A percentile compares a stretch with the other conserved stretches of the same genome.
phyloP scores from a whole-genome alignment of 2,329 filamentous ascomycete species.

The Alternaria ethzedia region DNA sequence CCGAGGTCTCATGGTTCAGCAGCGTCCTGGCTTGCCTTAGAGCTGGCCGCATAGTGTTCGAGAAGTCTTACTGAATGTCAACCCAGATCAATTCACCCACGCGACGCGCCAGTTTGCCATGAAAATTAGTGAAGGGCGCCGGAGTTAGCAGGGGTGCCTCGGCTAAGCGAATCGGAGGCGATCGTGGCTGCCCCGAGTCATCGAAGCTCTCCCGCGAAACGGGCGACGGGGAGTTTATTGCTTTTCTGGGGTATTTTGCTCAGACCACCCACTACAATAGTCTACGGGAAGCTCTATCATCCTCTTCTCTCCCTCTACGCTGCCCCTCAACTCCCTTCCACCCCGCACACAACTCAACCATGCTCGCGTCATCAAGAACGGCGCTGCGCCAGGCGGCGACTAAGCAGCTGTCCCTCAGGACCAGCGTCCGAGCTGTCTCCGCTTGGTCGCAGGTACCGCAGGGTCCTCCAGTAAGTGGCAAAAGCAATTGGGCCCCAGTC shows the following conservation, averaged over 20 bases:
- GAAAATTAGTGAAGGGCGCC: slow-evolving; percentile 27
- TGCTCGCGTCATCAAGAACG: slow-evolving; percentile 48
- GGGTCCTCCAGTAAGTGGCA: slow-evolving; percentile 82
- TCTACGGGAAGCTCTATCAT: slow-evolving; percentile 14
- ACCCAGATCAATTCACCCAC: neutral
- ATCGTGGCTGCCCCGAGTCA: slow-evolving; percentile 17
- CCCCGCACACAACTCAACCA: slow-evolving; percentile 25
- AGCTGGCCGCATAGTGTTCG: slow-evolving; percentile 40
- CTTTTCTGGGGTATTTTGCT: slow-evolving; percentile 38
- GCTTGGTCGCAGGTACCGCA: slow-evolving; percentile 92
- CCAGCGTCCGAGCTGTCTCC: slow-evolving; percentile 69
- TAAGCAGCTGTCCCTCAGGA: slow-evolving; percentile 42
- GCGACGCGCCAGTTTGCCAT: slow-evolving; percentile 17
- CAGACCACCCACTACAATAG: slow-evolving; percentile 30
- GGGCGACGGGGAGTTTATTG: slow-evolving; percentile 24
- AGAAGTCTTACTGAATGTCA: neutral
- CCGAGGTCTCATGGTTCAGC: slow-evolving; percentile 31
- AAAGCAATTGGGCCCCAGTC: slow-evolving; percentile 15
- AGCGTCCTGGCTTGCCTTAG: slow-evolving; percentile 37
- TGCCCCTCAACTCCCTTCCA: slow-evolving; percentile 8
- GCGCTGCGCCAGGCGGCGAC: slow-evolving; percentile 47
- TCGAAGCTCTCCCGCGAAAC: slow-evolving; percentile 20
- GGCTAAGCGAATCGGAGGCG: slow-evolving; percentile 23
- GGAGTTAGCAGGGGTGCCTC: slow-evolving; percentile 18
- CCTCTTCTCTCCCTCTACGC: slow-evolving; percentile 11